phyloP scores from a whole-genome alignment of 2,329 filamentous ascomycete species.

The Sclerotinia minor region DNA sequence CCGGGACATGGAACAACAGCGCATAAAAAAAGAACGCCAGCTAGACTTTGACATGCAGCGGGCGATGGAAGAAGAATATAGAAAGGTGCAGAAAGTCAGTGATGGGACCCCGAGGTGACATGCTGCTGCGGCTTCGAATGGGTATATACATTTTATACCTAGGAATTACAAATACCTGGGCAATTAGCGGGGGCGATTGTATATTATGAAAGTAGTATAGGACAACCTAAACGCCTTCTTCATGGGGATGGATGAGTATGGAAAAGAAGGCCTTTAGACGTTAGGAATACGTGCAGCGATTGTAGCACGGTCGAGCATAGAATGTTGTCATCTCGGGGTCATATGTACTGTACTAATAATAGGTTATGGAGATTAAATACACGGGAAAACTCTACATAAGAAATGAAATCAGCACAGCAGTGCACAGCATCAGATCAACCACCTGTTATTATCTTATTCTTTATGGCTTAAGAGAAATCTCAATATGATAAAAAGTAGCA shows the following conservation, averaged over 20 bases:
- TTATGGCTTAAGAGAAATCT: slow-evolving; percentile 16
- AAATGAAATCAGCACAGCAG: neutral
- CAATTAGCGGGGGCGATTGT: neutral
- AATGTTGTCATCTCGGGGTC: neutral
- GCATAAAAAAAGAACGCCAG: slow-evolving; percentile 84
- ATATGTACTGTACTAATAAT: neutral
- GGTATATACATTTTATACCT: slow-evolving; percentile 7
- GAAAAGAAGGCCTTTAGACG: neutral
- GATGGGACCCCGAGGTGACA: slow-evolving; percentile 42
- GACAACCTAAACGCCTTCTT: neutral
- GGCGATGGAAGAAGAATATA: slow-evolving; percentile 83
- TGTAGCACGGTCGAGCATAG: neutral
- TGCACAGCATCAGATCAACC: neutral
- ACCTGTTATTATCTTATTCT: slow-evolving; percentile 20
- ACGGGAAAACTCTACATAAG: neutral
- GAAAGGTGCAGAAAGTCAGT: slow-evolving; percentile 79
- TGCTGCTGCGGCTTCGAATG: slow-evolving; percentile 1
- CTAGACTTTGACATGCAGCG: slow-evolving; percentile 93
- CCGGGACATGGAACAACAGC: slow-evolving; percentile 91
- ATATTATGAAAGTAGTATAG: neutral
- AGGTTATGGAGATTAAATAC: neutral
- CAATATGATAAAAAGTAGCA: slow-evolving; percentile 22
- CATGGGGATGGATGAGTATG: slow-evolving; percentile 6
- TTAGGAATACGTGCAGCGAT: neutral
- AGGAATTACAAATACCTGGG: neutral